These are phyloP conservation scores for Spongospora subterranea DNA, from an alignment of 208 protist genomes.

Conservation along the genomic window DNA sequence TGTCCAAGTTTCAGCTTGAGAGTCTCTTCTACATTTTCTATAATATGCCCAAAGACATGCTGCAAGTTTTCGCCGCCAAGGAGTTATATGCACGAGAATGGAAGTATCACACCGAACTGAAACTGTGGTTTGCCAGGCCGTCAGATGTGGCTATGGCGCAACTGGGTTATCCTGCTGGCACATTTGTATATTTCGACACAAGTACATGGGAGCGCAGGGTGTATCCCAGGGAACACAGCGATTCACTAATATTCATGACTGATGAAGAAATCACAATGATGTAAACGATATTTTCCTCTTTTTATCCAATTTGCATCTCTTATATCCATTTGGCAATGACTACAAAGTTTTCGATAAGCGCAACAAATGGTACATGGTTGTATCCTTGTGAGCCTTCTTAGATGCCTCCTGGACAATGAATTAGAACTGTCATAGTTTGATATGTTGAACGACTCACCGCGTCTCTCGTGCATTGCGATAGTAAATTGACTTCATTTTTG, in stretches of 20 bases:
- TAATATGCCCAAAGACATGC: slow-evolving; percentile 92
- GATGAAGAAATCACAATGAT: slow-evolving; percentile 57
- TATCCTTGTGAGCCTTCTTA: slow-evolving; percentile 4
- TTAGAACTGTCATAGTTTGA: neutral
- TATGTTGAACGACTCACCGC: slow-evolving; percentile 9
- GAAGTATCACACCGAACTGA: slow-evolving; percentile 62
- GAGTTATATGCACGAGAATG: slow-evolving; percentile 62
- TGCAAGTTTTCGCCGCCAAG: slow-evolving; percentile 80
- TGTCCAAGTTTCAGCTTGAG: slow-evolving; percentile 87
- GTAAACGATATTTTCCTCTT: too few species aligned
- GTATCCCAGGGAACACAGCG: slow-evolving; percentile 52
- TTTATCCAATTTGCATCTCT: too few species aligned
- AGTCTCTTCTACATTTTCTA: slow-evolving; percentile 99
- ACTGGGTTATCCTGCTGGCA: slow-evolving; percentile 22
- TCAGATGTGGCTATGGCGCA: slow-evolving; percentile 15
- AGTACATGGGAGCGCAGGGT: slow-evolving; percentile 63
- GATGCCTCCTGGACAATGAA: neutral
- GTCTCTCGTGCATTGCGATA: slow-evolving; percentile 37
- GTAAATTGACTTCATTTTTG: slow-evolving; percentile 45
- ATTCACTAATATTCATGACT: slow-evolving; percentile 59
- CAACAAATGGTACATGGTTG: neutral
- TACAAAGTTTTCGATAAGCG: slow-evolving; percentile 17
- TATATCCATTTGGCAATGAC: too few species aligned
- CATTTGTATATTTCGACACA: slow-evolving; percentile 64
- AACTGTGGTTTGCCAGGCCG: slow-evolving; percentile 62